Evolutionary conservation across 768 basidiomycete genomes (phyloP), one percentile per base, ranked within the genome.

Genomic region (Lentinula aciculospora): DNA sequence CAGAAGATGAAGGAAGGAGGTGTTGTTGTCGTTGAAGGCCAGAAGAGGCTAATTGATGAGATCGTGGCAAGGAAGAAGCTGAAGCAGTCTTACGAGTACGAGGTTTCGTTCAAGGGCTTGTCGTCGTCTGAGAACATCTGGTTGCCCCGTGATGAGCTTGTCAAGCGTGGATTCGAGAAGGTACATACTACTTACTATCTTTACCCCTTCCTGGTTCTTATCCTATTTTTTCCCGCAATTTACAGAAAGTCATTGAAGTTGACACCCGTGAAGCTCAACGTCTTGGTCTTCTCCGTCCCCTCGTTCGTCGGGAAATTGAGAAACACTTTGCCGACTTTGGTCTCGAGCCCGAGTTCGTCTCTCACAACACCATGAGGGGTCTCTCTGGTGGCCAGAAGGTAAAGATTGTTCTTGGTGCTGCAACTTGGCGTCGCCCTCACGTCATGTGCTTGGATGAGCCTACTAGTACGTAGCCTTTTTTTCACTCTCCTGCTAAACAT

Each of bases 321-420:
- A 95, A 95, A 80, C 95, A 98, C 83, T 96, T 98, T 65, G 92
- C 91, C 61, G 96, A 98, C 81, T 98, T 98, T 68, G 94, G 97
- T 78, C 92, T 99, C 67, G 97, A 99, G 78, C 80, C 97, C 62
- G 97, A 98, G 80, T 98, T 99, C 74, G 94, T 96, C 63, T 92
- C 92, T 25, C 97, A 99, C 83, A 99, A 98, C 85, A 89, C 89
- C 65, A 99, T 98, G 97, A 84, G 95, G 60, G 95, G 95, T 84
- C 86, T 97, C 46, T 96, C 94, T 62, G 95, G 95, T 74, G 95
- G 95, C 72, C 95, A 98, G 78, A 98, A 98, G 79, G 95, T 98
- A 73, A 98, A 98, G 88, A 94, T 98, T 67, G 95, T 97, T 47
- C 90, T 98, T 65, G 94, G 92, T 76, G 94, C 95, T 62, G 95